Conservation (phyloP, 73 alveolate species). For the Diophrys sp. region DNA sequence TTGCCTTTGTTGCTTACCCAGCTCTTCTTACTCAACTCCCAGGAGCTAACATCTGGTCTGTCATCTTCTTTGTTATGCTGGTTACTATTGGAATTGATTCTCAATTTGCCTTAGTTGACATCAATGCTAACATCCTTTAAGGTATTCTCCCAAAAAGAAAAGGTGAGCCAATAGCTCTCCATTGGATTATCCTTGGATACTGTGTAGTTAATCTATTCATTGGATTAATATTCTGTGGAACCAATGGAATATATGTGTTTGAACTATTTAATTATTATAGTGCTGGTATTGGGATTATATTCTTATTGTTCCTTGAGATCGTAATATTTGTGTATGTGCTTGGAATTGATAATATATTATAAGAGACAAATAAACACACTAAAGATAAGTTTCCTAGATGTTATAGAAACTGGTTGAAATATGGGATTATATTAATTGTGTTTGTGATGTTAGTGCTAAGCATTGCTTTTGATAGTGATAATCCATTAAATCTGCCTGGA, state of each 20-base stretch:
- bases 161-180: not conserved
- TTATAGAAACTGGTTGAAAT: no score
- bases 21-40: constrained; percentile 57
- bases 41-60: constrained; percentile 41
- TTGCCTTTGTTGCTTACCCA: constrained; percentile 64
- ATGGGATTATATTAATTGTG: no score
- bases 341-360: not conserved
- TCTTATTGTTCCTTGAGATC: constrained; percentile 29
- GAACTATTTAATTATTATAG: constrained; percentile 35
- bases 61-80: constrained; percentile 42
- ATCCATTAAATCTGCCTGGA: no score
- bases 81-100: constrained; percentile 11
- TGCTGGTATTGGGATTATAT: constrained; percentile 21
- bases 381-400: constrained; percentile 29
- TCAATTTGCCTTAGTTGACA: constrained; percentile 7
- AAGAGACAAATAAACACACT: not conserved
- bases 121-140: not conserved
- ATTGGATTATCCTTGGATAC: constrained; percentile 3
- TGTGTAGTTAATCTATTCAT: not conserved
- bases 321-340: not conserved
- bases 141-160: constrained; percentile 6
- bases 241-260: constrained; percentile 23
- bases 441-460: no score
- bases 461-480: no score
- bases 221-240: constrained; percentile 5